Evolutionary conservation across 2,329 filamentous ascomycete species (phyloP).

Genomic region (Colletotrichum scovillei): DNA sequence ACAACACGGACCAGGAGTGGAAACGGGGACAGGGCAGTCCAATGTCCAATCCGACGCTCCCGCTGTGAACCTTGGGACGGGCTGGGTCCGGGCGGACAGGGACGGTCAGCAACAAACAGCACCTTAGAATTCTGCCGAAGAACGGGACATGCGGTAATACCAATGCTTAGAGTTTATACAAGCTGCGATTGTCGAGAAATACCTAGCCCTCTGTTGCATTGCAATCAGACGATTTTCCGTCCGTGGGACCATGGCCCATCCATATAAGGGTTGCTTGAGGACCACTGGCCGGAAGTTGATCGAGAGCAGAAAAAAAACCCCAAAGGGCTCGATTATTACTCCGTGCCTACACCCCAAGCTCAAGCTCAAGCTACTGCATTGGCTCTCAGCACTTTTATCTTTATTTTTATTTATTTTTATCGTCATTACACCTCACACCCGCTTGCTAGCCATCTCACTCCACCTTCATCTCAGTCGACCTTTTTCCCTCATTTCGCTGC

Average conservation of each 20-base stretch:
- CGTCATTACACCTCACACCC: neutral
- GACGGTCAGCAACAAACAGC: conserved; percentile 18
- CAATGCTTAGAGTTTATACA: conserved; percentile 4
- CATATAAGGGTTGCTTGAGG: conserved; percentile 18
- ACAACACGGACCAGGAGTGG: neutral
- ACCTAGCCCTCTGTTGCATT: neutral
- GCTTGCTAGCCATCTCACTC: neutral
- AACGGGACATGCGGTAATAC: conserved; percentile 1
- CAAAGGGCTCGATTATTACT: neutral
- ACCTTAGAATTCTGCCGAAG: neutral
- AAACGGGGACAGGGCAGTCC: neutral
- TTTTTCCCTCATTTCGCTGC: neutral
- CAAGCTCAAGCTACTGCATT: conserved; percentile 2
- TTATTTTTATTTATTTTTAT: conserved; percentile 10
- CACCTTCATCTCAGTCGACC: neutral
- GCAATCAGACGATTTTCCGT: conserved; percentile 14
- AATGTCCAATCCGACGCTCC: conserved; percentile 17
- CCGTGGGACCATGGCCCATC: neutral
- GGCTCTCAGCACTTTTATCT: neutral
- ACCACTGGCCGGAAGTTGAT: neutral
- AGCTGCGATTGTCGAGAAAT: neutral
- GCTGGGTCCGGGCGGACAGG: neutral
- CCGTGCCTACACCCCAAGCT: neutral
- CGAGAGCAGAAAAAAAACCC: neutral
- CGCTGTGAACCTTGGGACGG: conserved; percentile 22